Conservation (phyloP, 139 green algal genomes). For the Picochlorum costavermella region DNA sequence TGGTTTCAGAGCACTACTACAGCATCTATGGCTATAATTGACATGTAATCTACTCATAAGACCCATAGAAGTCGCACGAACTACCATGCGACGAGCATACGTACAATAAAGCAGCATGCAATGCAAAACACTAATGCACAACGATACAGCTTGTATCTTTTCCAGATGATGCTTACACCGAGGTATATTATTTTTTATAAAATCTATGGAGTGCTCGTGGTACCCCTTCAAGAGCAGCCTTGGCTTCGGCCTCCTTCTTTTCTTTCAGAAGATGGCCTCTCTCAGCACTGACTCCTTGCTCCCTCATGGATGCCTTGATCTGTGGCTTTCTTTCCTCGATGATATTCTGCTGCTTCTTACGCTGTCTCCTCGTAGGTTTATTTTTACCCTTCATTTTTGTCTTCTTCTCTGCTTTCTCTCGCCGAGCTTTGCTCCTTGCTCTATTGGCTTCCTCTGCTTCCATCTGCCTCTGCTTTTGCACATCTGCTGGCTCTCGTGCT, state of each 20-base stretch:
- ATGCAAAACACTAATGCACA: neutral
- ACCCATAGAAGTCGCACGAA: no score
- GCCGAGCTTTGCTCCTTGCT: constrained; percentile 21
- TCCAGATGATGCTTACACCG: neutral
- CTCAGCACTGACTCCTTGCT: constrained; percentile 27
- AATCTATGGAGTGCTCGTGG: constrained; percentile 56
- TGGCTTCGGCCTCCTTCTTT: constrained; percentile 8
- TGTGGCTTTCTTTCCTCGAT: constrained; percentile 57
- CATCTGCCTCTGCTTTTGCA: constrained; percentile 45
- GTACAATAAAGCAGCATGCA: no score
- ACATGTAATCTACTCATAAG: no score
- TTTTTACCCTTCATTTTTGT: constrained; percentile 88
- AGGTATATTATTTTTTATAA: constrained; percentile 29
- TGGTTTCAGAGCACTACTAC: no score
- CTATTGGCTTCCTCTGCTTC: constrained; percentile 30
- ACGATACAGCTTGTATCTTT: neutral
- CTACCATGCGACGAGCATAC: no score
- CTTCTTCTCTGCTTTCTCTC: constrained; percentile 54
- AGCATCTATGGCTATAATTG: no score
- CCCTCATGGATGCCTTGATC: constrained; percentile 24
- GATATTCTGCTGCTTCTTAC: constrained; percentile 88
- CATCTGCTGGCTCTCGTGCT: constrained; percentile 62
- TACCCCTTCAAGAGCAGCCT: constrained; percentile 33
- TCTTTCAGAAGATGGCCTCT: constrained; percentile 6
- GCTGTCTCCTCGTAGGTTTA: constrained; percentile 61